Conservation (phyloP, 768 basidiomycete genomes). For the Polyporus arcularius region DNA sequence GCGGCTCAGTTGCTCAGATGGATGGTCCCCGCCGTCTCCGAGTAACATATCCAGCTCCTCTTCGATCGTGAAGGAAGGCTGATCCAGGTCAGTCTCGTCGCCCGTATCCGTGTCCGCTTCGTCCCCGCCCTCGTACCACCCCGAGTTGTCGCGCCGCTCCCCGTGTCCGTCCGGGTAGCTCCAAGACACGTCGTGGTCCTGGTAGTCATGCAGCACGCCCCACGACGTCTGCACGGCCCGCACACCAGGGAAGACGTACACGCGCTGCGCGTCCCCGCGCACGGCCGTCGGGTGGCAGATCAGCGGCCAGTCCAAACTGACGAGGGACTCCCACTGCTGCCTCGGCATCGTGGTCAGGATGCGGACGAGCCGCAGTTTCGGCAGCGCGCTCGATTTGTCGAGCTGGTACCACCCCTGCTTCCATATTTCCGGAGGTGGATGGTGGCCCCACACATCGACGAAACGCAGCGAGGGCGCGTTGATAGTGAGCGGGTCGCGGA, state of each 20-base stretch:
- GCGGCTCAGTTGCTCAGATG: background rate
- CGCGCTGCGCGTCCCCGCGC: background rate
- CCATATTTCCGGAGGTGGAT: background rate
- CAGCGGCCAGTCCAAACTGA: constrained; percentile 5
- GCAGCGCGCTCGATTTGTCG: background rate
- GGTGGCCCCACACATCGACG: constrained; percentile 4
- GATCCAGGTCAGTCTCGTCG: background rate
- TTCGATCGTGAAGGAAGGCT: background rate
- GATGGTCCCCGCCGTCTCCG: background rate
- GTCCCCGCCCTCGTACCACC: background rate
- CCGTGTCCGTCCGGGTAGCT: background rate
- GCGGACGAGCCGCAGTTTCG: constrained; percentile 3
- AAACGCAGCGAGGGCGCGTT: background rate
- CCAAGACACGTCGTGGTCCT: constrained; percentile 2
- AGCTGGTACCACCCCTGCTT: background rate
- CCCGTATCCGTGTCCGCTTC: background rate
- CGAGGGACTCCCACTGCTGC: background rate
- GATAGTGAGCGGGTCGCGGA: background rate
- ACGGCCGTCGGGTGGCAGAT: constrained; percentile 10
- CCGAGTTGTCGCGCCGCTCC: background rate
- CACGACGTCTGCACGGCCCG: constrained; percentile 8
- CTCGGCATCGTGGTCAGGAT: background rate
- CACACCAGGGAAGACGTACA: background rate
- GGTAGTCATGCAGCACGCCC: constrained; percentile 1
- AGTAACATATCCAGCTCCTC: background rate